Base-by-base conservation (phyloP, 192 early-diverging fungal species). In the Phlyctochytrium planicorne region DNA sequence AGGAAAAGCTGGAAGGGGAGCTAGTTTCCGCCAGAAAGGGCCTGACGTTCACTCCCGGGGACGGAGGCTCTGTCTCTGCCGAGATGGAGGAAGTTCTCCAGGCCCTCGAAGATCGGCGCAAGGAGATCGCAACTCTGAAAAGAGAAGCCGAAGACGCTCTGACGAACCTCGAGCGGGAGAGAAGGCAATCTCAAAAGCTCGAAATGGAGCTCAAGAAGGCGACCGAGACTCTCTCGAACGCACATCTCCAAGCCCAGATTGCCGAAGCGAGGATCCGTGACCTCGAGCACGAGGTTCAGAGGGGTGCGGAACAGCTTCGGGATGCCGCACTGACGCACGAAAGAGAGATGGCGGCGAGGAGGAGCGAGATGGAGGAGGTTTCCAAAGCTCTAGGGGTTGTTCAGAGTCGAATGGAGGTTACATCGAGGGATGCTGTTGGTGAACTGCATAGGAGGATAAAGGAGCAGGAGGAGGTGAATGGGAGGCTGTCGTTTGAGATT, bases 21-120 rank as follows among this genome's bases (percentile, higher is more conserved):
- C 50, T 65, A 10, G 55, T 60, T 60, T 10, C 52, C 6, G 66
- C n/a, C 16, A 60, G 30, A 24, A 12, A 17, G 56, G n/a, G n/a
- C n/a, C n/a, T n/a, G n/a, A n/a, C n/a, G n/a, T n/a, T n/a, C n/a
- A 2, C 61, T 63, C 1, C 53, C 40, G 63, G 17, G 14, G n/a
- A 65, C n/a, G 12, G 14, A 6, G 30, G 30, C 25, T 29, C 30
- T 6, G 25, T 59, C 23, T 14, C 6, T 47, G 40, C 40, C 40
- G 40, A 47, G 20, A 47, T 47, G 10, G 40, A 6, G 10, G 40
- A 47, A 20, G 40, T 20, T 14, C 40, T 6, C 40, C 10, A 47
- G 20, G 40, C 40, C 10, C n/a, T n/a, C n/a, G n/a, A n/a, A n/a
- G n/a, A n/a, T n/a, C n/a, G n/a, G n/a, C n/a, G n/a, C n/a, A n/a